A percentile compares a stretch with the other conserved stretches of the same genome.
These are phyloP conservation scores for Mortierella sp. DNA, from an alignment of 371 early-diverging fungal species.

Conservation along the genomic window DNA sequence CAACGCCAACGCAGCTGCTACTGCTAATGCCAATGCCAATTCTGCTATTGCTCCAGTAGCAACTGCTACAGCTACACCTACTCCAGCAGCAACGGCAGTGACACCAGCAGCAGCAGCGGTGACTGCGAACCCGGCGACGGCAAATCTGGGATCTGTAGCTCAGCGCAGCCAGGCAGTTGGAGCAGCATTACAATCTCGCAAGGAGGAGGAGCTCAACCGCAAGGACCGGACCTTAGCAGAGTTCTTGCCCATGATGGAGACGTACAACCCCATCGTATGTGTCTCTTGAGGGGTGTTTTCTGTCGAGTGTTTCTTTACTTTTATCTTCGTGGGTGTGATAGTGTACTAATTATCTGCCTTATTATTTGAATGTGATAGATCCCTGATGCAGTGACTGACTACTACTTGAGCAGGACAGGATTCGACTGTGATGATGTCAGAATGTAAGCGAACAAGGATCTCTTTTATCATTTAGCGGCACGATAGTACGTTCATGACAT, in stretches of 20 bases:
- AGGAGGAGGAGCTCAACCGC: slow-evolving; percentile 62
- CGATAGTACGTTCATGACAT: too few species aligned
- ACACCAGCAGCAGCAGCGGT: slow-evolving; percentile 7
- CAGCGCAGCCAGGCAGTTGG: slow-evolving; percentile 49
- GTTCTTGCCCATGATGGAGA: slow-evolving; percentile 90
- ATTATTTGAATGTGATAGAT: slow-evolving; percentile 67
- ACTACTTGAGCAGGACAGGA: slow-evolving; percentile 94
- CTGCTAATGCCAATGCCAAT: slow-evolving; percentile 9
- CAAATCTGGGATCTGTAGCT: slow-evolving; percentile 21
- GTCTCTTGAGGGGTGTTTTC: neutral
- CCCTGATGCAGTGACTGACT: slow-evolving; percentile 98
- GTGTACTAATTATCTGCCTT: slow-evolving; percentile 1
- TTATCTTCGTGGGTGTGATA: neutral
- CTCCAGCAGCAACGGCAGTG: slow-evolving; percentile 1
- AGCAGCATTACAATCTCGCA: slow-evolving; percentile 54
- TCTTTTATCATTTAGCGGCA: neutral
- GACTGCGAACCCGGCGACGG: slow-evolving; percentile 6
- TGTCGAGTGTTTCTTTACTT: neutral
- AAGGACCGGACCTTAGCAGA: slow-evolving; percentile 87
- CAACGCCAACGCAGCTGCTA: neutral
- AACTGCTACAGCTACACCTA: neutral
- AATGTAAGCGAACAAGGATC: slow-evolving; percentile 66
- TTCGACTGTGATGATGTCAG: slow-evolving; percentile 93
- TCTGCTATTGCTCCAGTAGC: slow-evolving; percentile 10
- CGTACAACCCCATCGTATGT: slow-evolving; percentile 88